Evolutionary conservation across 1,139 yeast species (phyloP), one percentile per base, ranked within the genome.

Genomic region (Candida pseudoviswanathii): DNA sequence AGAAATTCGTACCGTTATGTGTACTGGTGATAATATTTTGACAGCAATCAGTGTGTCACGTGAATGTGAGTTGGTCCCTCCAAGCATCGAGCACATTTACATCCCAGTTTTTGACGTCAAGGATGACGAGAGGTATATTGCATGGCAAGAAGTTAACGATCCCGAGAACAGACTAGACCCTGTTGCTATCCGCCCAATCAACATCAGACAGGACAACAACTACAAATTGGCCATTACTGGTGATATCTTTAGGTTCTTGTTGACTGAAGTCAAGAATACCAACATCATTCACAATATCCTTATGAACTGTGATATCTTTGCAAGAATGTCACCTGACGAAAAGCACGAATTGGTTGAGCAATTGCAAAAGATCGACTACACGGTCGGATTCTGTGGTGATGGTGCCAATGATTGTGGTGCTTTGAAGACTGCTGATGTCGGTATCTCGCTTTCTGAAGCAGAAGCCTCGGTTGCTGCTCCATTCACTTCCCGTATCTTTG

Each of bases 381-480:
- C 97, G 0, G 96, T 91, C 41, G 97, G 98, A 1, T 94, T 94
- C 67, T 92, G 98, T 70, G 99, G 99, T 33, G 99, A 94, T 70
- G 99, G 95, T 57, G 95, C 95, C 2, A 87, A 94, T 67, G 99
- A 94, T 65, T 94, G 98, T 70, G 99, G 99, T 58, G 99, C 99
- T 0, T 75, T 94, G 51, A 94, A 92, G 61, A 97, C 97, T 5
- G 98, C 99, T 0, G 96, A 94, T 70, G 96, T 94, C 43, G 99
- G 99, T 22, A 85, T 95, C 30, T 92, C 98, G 0, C 74, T 94
- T 45, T 89, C 97, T 31, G 99, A 94, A 64, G 99, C 99, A 0
- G 99, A 94, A 65, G 99, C 99, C 0, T 89, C 96, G 4, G 97
- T 95, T 22, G 99, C 99, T 0, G 98, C 99, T 0, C 99, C 99